These are phyloP conservation scores for Magnusiomyces fungicola DNA, from an alignment of 1,139 yeast genomes.

Conservation along the genomic window DNA sequence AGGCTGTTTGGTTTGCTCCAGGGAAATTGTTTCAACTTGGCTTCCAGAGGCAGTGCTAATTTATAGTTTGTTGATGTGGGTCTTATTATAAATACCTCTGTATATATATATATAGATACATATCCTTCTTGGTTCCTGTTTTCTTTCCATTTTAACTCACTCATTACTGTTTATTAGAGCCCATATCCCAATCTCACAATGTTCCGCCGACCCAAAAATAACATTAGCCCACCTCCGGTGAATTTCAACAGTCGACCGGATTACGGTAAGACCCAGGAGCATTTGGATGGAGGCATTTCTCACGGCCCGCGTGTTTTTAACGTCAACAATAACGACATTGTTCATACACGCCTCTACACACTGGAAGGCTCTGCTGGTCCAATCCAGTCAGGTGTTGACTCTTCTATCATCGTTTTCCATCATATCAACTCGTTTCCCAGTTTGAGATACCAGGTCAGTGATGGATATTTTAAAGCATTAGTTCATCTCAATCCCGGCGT, in stretches of 20 bases:
- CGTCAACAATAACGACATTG: constrained; percentile 20
- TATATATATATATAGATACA: too few species aligned
- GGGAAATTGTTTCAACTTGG: too few species aligned
- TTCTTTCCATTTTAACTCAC: too few species aligned
- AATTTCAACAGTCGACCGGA: constrained; percentile 9
- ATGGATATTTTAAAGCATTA: constrained; percentile 66
- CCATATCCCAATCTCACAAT: too few species aligned
- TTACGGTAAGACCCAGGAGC: constrained; percentile 2
- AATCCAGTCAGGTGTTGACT: constrained; percentile 18
- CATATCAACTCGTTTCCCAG: constrained; percentile 57
- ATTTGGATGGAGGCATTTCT: neutral
- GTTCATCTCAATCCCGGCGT: constrained; percentile 62
- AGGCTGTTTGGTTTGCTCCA: too few species aligned
- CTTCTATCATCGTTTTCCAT: constrained; percentile 39
- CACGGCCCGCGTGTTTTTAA: constrained; percentile 22
- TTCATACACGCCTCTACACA: constrained; percentile 30
- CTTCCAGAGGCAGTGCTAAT: too few species aligned
- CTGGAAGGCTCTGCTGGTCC: constrained; percentile 32
- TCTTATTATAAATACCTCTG: too few species aligned
- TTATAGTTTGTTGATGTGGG: too few species aligned
- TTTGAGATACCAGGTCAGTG: constrained; percentile 60
- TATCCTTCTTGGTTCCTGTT: too few species aligned
- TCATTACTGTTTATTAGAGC: too few species aligned
- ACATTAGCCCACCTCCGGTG: constrained; percentile 12
- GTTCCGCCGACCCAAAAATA: too few species aligned